Evolutionary conservation across 2,329 filamentous ascomycete species (phyloP), one percentile per base, ranked within the genome.

Genomic region (Hypoxylon sp.): DNA sequence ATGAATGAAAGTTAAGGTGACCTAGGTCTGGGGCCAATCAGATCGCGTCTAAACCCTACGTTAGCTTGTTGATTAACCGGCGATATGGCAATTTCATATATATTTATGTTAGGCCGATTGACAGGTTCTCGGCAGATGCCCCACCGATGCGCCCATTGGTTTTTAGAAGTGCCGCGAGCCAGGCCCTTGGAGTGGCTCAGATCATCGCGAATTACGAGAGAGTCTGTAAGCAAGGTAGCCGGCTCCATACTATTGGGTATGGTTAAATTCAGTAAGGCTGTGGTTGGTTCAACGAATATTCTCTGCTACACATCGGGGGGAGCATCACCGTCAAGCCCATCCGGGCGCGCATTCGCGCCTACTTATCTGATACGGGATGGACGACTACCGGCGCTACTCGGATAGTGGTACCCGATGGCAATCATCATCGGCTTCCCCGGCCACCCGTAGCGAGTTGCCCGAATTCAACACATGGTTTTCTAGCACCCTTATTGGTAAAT

Each of bases 21-120:
- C 48, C 47, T 39, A 65, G 57, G 48, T 59, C 61, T 68, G 37
- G 52, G 46, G 47, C 66, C 61, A 68, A 68, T 68, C 66, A 65
- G 17, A 7, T 68, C 17, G 11, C 13, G 17, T 19, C 59, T 48
- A 62, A 6, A 57, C 51, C 65, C 17, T 47, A 58, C 50, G 10
- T 59, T 31, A 24, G 47, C 42, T 51, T 32, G 21, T 21, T 44
- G 54, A 61, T 65, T 57, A 68, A 55, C 55, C 62, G 60, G 62
- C 24, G 50, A 62, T 59, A 68, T 66, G 39, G 56, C 35, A 13
- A 65, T 31, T 56, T 64, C 60, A 69, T 62, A 35, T 56, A 60
- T 55, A 52, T 63, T 60, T 44, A 67, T 35, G 58, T 52, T 37
- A 50, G 48, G 31, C 17, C 29, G 50, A 48, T 57, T 56, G 54